Evolutionary conservation across 164 flowering plant genomes (phyloP).

Genomic region (Berberis thunbergii): DNA sequence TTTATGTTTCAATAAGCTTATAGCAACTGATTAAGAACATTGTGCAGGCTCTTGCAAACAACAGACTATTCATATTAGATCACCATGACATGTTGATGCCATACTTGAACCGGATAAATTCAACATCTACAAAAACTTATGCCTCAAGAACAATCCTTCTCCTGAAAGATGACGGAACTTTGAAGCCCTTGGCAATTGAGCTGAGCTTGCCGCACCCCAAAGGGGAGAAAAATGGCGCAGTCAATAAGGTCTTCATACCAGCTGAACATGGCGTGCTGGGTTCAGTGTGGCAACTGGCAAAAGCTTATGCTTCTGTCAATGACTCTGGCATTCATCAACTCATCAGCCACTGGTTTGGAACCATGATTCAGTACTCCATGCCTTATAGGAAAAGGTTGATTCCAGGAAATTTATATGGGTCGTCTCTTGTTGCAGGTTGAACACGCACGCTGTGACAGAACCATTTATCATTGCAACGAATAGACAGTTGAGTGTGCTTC

Average conservation of each 20-base stretch:
- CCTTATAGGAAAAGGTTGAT: constrained; percentile 14
- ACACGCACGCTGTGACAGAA: constrained; percentile 85
- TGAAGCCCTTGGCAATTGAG: constrained; percentile 85
- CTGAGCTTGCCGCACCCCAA: constrained; percentile 72
- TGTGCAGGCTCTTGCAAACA: constrained; percentile 35
- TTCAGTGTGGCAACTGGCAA: constrained; percentile 87
- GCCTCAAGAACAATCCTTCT: constrained; percentile 70
- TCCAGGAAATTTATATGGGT: neutral
- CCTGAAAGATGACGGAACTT: constrained; percentile 56
- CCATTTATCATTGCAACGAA: constrained; percentile 81
- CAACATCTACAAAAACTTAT: constrained; percentile 58
- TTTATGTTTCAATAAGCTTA: neutral
- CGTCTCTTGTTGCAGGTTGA: constrained; percentile 44
- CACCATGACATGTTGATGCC: constrained; percentile 83
- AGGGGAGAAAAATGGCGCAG: constrained; percentile 55
- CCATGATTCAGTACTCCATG: constrained; percentile 16
- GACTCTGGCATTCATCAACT: constrained; percentile 92
- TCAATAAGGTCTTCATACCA: constrained; percentile 62
- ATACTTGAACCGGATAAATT: constrained; percentile 59
- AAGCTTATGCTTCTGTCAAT: constrained; percentile 81
- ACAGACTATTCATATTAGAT: constrained; percentile 67
- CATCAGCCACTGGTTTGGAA: constrained; percentile 75
- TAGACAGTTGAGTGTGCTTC: constrained; percentile 73
- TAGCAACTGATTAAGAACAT: neutral
- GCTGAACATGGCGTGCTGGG: constrained; percentile 48